Evolutionary conservation across 2,329 filamentous ascomycete species (phyloP).

Genomic region (Pseudocercospora ulei): DNA sequence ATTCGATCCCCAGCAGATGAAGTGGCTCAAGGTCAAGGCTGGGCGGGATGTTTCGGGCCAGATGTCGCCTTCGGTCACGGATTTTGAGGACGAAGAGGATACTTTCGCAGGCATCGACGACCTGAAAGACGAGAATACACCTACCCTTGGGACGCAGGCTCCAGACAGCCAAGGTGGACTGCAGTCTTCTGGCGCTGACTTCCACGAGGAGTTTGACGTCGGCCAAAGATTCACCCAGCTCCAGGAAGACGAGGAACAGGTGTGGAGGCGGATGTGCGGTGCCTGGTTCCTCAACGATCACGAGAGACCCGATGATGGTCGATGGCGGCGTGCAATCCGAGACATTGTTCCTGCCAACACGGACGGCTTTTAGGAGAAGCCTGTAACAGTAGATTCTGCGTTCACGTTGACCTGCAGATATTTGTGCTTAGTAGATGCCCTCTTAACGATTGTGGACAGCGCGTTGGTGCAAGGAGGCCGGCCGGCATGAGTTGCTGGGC

Average conservation of each 20-base stretch:
- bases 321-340: constrained; percentile 37
- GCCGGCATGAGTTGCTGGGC: constrained; percentile 8
- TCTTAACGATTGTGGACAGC: too few species aligned
- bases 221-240: constrained; percentile 85
- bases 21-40: constrained; percentile 65
- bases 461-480: constrained; percentile 9
- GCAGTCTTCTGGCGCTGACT: constrained; percentile 32
- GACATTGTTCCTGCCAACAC: constrained; percentile 22
- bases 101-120: constrained; percentile 93
- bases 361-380: constrained; percentile 14
- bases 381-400: constrained; percentile 12
- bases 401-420: constrained; percentile 22
- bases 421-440: constrained; percentile 18
- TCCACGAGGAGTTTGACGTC: constrained; percentile 95
- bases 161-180: constrained; percentile 47
- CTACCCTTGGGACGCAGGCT: constrained; percentile 19
- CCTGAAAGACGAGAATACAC: constrained; percentile 56
- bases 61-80: constrained; percentile 47
- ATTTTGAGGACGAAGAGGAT: constrained; percentile 82
- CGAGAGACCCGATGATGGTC: constrained; percentile 67
- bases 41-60: constrained; percentile 35
- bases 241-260: constrained; percentile 81
- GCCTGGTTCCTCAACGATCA: constrained; percentile 60
- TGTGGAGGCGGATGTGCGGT: constrained; percentile 80
- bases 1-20: constrained; percentile 94